Percentiles rank a stretch among this genome's conserved stretches.
Evolutionary conservation across 106 monocot species (phyloP).

Genomic region (Dioscorea alata): DNA sequence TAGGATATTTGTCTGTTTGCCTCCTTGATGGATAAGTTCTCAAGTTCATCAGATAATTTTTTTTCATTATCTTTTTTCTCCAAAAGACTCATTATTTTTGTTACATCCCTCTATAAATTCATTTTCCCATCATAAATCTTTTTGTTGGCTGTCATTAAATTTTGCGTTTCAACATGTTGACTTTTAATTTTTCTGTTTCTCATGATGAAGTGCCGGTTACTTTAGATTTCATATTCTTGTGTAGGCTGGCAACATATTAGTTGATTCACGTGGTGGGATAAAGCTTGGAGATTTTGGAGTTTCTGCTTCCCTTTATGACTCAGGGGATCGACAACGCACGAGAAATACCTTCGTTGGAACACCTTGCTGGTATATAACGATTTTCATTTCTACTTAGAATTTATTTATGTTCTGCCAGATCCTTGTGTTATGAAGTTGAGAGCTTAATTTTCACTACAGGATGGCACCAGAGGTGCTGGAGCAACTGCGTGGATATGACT

Average conservation of each 20-base stretch:
- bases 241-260: conserved; percentile 82
- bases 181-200: neutral
- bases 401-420: too few species aligned
- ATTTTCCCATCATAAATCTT: neutral
- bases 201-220: neutral
- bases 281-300: conserved; percentile 91
- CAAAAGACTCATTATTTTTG: too few species aligned
- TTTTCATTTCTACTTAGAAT: too few species aligned
- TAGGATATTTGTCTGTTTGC: too few species aligned
- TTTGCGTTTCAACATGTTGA: neutral
- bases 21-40: too few species aligned
- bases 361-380: conserved; percentile 52
- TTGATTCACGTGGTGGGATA: conserved; percentile 54
- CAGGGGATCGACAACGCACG: conserved; percentile 48
- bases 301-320: conserved; percentile 69
- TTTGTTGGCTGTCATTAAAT: neutral
- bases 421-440: neutral
- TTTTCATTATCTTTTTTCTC: too few species aligned
- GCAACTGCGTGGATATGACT: conserved; percentile 52
- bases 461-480: conserved; percentile 82
- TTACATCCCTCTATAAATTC: neutral
- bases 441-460: conserved; percentile 19
- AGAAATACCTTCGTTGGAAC: conserved; percentile 90
- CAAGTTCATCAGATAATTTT: too few species aligned
- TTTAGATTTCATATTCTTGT: neutral